phyloP scores from a whole-genome alignment of 441 rosid genomes.

The Aquilaria agallochum region DNA sequence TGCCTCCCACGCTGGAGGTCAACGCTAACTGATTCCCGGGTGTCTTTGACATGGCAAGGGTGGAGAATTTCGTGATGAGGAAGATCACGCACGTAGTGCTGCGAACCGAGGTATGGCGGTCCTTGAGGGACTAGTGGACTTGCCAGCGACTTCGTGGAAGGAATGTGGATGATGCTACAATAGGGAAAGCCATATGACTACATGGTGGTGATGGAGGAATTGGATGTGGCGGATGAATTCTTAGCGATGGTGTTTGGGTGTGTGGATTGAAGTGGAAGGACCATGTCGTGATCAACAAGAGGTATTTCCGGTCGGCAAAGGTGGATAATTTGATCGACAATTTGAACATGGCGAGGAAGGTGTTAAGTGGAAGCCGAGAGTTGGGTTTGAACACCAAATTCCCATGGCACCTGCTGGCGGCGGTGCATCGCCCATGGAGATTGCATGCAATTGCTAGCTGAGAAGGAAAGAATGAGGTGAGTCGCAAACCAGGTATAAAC shows the following conservation, averaged over 20 bases:
- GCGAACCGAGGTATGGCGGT: slow-evolving; percentile 76
- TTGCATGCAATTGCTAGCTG: too few relatives aligned
- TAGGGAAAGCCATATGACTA: slow-evolving; percentile 88
- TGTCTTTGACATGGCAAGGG: slow-evolving; percentile 13
- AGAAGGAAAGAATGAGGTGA: too few relatives aligned
- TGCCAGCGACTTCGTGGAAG: slow-evolving; percentile 84
- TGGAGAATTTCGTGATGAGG: slow-evolving; percentile 82
- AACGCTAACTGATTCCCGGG: too few relatives aligned
- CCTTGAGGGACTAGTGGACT: slow-evolving; percentile 92
- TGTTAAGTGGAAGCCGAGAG: slow-evolving; percentile 80
- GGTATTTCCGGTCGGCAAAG: slow-evolving; percentile 77
- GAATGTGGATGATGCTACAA: slow-evolving; percentile 97
- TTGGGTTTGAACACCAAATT: slow-evolving; percentile 56
- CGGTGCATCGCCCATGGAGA: too few relatives aligned
- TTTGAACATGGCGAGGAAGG: slow-evolving; percentile 62
- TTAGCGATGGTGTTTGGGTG: slow-evolving; percentile 77
- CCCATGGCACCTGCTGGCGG: too few relatives aligned
- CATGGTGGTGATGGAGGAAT: slow-evolving; percentile 93
- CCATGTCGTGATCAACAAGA: slow-evolving; percentile 84
- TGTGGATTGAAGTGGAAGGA: slow-evolving; percentile 84
- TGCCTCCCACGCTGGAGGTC: too few relatives aligned
- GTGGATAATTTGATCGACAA: slow-evolving; percentile 84
- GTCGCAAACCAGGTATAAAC: too few relatives aligned
- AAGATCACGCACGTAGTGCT: slow-evolving; percentile 81
- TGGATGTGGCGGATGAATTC: slow-evolving; percentile 91